Conservation (phyloP, 2,329 filamentous ascomycete genomes). For the Talaromyces islandicus region DNA sequence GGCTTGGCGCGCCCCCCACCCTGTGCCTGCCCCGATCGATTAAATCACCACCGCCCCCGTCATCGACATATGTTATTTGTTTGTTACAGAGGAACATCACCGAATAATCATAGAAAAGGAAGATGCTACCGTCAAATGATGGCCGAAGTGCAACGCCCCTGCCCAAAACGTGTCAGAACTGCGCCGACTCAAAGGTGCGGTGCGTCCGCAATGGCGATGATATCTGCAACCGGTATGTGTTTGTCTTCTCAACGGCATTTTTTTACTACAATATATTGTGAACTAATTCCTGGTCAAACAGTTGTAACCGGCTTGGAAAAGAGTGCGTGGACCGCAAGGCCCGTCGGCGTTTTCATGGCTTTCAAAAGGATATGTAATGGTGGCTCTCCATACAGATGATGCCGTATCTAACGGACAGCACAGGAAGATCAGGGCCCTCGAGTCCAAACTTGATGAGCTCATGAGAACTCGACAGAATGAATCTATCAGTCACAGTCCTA, state of each 20-base stretch:
- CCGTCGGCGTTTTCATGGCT: slow-evolving; percentile 28
- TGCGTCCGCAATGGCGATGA: slow-evolving; percentile 13
- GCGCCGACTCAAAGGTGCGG: slow-evolving; percentile 18
- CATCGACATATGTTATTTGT: too few relatives aligned
- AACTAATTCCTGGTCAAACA: slow-evolving; percentile 5
- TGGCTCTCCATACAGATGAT: slow-evolving; percentile 2
- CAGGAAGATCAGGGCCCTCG: slow-evolving; percentile 2
- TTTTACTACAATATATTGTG: background rate
- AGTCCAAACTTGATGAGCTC: slow-evolving; percentile 4
- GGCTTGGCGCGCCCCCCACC: background rate
- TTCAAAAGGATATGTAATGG: slow-evolving; percentile 28
- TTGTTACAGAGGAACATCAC: background rate
- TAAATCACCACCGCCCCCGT: background rate
- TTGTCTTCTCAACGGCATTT: background rate
- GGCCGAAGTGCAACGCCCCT: background rate
- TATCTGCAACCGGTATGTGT: slow-evolving; percentile 14
- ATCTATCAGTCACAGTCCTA: slow-evolving; percentile 4
- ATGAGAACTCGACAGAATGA: background rate
- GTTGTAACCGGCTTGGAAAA: slow-evolving; percentile 31
- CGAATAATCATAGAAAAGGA: background rate
- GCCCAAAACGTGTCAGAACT: slow-evolving; percentile 14
- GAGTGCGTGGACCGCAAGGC: slow-evolving; percentile 30
- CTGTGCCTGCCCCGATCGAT: background rate
- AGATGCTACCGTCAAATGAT: background rate
- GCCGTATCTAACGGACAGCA: background rate